Base-by-base conservation (phyloP, 2,329 filamentous ascomycete species). In the Epicoccum nigrum region DNA sequence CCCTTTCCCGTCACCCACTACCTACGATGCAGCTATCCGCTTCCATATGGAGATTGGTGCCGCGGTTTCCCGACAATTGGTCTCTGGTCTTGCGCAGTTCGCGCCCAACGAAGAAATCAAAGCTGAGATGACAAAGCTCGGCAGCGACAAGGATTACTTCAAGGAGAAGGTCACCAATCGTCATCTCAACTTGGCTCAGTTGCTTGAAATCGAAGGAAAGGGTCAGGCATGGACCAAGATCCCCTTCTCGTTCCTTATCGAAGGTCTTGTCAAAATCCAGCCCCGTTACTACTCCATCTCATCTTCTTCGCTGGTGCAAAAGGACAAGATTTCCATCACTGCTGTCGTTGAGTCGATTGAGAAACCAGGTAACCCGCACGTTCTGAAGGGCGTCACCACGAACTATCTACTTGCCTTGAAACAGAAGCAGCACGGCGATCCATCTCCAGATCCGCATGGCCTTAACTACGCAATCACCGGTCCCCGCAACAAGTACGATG, bases 271-370 rank as follows among this genome's bases (percentile, higher is more conserved):
- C 76, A 97, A 97, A 81, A 86, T 99, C 50, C 94, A 99, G 75
- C 93, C 94, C 31, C 90, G 94, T 41, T 99, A 97, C 82, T 99
- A 99, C 80, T 99, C 95, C 41, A 99, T 99, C 74, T 99, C 94
- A 2, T 99, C 95, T 1, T 97, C 94, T 1, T 97, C 94, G 6
- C 75, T 92, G 7, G 92, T 96, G 13, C 92, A 99, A 72, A 92
- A 94, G 72, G 87, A 96, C 76, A 93, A 92, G 79, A 92, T 99
- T 61, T 90, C 94, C 54, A 89, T 99, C 67, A 99, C 94, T 13
- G 93, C 93, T 50, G 88, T 97, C 32, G 93, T 99, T 52, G 94
- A 97, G 74, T 90, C 87, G 11, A 83, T 92, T 63, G 77, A 84
- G 52, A 83, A 96, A 59, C 86, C 91, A 16, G 89, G 89, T 60